These are phyloP conservation scores for Caryopteris hybrid DNA, from an alignment of 305 asterid genomes.

Conservation along the genomic window DNA sequence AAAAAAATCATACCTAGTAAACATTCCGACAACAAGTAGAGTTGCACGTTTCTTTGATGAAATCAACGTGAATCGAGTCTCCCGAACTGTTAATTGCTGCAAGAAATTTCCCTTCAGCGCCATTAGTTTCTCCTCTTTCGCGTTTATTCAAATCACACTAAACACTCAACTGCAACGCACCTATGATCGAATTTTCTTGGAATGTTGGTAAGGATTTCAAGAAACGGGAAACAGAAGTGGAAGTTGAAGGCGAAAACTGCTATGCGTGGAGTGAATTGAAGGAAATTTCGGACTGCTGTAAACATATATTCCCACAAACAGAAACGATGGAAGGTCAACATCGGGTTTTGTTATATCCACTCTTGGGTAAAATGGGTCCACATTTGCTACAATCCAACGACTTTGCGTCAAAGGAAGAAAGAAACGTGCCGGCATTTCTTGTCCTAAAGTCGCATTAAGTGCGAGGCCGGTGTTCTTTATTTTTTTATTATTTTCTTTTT, in stretches of 20 bases:
- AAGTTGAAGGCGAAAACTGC: background rate
- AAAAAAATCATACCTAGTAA: constrained; percentile 38
- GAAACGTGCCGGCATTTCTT: background rate
- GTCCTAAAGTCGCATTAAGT: constrained; percentile 7
- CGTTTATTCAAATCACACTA: constrained; percentile 3
- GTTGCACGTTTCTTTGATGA: constrained; percentile 28
- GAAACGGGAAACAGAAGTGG: background rate
- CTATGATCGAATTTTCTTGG: background rate
- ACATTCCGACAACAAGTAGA: constrained; percentile 30
- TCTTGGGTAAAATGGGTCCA: constrained; percentile 25
- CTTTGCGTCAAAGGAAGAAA: background rate
- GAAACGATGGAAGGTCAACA: constrained; percentile 7
- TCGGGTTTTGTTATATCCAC: constrained; percentile 5
- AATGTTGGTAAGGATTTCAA: background rate
- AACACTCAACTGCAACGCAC: background rate
- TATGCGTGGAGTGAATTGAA: constrained; percentile 5
- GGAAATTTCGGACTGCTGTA: background rate
- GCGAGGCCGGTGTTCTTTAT: background rate
- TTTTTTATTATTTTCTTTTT: background rate
- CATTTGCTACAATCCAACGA: constrained; percentile 5
- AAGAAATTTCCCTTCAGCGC: constrained; percentile 36
- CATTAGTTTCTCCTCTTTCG: constrained; percentile 12
- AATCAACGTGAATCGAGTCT: constrained; percentile 27
- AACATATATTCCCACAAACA: background rate
- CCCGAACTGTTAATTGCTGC: constrained; percentile 35